Base-by-base conservation (phyloP, 371 early-diverging fungal genomes). In the Blakeslea trispora region DNA sequence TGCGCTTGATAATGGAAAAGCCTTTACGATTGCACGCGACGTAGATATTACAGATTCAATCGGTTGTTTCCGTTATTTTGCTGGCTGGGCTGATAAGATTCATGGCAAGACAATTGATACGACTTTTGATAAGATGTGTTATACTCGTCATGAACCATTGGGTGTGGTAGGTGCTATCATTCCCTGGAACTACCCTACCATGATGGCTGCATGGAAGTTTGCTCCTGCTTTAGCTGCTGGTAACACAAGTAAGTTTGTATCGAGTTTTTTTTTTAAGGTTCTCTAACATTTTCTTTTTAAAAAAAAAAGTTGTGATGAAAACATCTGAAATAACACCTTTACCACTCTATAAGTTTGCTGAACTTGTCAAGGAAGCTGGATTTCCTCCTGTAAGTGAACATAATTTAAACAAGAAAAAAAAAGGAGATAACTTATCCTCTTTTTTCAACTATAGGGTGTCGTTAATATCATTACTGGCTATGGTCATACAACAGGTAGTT, bases 1-100 rank as follows among this genome's bases (percentile, higher is more conserved):
- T 68, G 88, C 92, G 41, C 61, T 85, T 28, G 90, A 94, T 66
- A 91, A 88, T 23, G 96, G 96, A n/a, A 96, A 96, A 69, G 76
- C 92, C 1, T 74, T 90, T 47, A 50, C 52, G n/a, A 72, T 83
- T 47, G 85, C 89, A 44, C 66, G 72, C 44, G 81, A 80, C 58
- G 77, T 73, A 5, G 94, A 94, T 64, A 76, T 89, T 3, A 75
- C 76, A 0, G 81, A 75, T 42, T 72, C 85, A 11, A 82, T 91
- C 58, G 86, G 80, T 19, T 84, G 83, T 52, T 88, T 82, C 73
- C 80, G 88, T 55, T 89, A 89, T 65, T 92, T 85, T 75, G 92
- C 92, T 10, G 92, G 91, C 8, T 88, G 85, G 66, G 86, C 91
- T 17, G 67, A 66, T 18, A 66, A 66, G 22, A 66, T 66, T 19